Conservation (phyloP, 257 asterid genomes). For the Nicotiana benthamiana region DNA sequence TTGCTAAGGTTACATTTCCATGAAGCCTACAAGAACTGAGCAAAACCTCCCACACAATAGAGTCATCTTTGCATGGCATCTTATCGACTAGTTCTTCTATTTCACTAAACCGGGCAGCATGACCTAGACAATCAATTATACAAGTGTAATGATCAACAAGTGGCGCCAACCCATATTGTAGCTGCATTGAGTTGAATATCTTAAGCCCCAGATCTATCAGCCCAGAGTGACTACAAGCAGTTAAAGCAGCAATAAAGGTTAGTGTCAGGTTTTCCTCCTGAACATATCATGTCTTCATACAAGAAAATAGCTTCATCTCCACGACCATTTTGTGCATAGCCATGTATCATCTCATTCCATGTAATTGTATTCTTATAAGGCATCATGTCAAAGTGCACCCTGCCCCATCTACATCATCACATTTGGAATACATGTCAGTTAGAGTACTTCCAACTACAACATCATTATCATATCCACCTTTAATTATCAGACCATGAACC, state of each 20-base stretch:
- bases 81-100: conserved; percentile 12
- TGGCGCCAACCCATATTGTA: conserved; percentile 15
- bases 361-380: conserved; percentile 15
- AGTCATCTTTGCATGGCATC: conserved; percentile 20
- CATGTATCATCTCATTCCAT: conserved; percentile 20
- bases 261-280: conserved; percentile 15
- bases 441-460: conserved; percentile 23
- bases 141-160: conserved; percentile 21
- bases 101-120: conserved; percentile 21
- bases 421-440: conserved; percentile 25
- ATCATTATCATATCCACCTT: conserved; percentile 11
- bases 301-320: conserved; percentile 17
- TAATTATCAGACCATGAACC: conserved; percentile 9
- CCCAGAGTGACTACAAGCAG: conserved; percentile 25
- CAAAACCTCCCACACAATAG: conserved; percentile 21
- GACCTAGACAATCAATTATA: conserved; percentile 22
- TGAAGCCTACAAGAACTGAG: conserved; percentile 23
- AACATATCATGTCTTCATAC: conserved; percentile 13
- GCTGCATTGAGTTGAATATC: conserved; percentile 13
- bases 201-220: conserved; percentile 15
- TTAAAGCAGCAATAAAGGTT: conserved; percentile 18
- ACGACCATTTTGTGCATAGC: conserved; percentile 23
- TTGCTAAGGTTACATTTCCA: conserved; percentile 15
- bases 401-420: conserved; percentile 18
- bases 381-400: conserved; percentile 12